These are phyloP conservation scores for Sophora flavescens DNA, from an alignment of 306 rosid genomes.

Conservation along the genomic window DNA sequence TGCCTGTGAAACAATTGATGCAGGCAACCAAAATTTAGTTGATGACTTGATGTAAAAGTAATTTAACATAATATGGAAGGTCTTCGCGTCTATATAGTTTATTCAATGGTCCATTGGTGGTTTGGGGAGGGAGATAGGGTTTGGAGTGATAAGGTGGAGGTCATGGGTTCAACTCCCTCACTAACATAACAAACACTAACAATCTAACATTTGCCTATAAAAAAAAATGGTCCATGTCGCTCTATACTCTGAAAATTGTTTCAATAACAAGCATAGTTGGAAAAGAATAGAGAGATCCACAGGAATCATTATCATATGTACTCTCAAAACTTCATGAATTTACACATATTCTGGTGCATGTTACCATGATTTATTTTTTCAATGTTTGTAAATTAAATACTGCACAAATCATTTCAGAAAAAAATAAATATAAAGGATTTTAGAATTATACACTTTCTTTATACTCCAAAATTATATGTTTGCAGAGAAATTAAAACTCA, in stretches of 20 bases:
- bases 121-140: no score
- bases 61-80: constrained; percentile 8
- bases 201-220: no score
- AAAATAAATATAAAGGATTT: neutral
- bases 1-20: constrained; percentile 65
- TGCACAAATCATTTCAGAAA: constrained; percentile 9
- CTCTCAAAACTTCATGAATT: neutral
- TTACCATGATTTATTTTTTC: neutral
- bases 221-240: neutral
- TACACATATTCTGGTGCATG: neutral
- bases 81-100: neutral
- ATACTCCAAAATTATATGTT: constrained; percentile 5
- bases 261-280: neutral
- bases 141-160: no score
- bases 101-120: neutral
- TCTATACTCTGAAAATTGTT: neutral
- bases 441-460: neutral
- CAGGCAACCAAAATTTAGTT: constrained; percentile 16
- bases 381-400: neutral
- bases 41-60: neutral
- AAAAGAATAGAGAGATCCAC: neutral
- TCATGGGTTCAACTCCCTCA: no score
- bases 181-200: no score
- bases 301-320: neutral
- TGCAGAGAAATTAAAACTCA: constrained; percentile 56